Conservation (phyloP, 2,329 filamentous ascomycete species). For the Chrysosporium keratinophilum region DNA sequence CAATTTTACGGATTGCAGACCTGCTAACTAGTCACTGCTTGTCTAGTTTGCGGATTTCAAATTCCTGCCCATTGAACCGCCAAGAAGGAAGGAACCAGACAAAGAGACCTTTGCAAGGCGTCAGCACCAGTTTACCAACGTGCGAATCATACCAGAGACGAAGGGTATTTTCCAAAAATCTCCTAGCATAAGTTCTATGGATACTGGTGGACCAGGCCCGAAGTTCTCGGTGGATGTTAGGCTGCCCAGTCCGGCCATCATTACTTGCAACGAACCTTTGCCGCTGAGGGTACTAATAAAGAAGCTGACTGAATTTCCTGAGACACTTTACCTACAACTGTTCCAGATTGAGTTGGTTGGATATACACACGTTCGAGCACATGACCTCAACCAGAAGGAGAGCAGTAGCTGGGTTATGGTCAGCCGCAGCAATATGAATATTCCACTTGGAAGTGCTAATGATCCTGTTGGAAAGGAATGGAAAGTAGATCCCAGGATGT, state of each 20-base stretch:
- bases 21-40: conserved; percentile 15
- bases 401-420: conserved; percentile 64
- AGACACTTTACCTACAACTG: conserved; percentile 63
- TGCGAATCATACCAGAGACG: conserved; percentile 32
- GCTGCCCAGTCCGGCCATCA: conserved; percentile 72
- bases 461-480: conserved; percentile 57
- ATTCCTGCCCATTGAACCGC: conserved; percentile 87
- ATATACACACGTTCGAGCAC: conserved; percentile 66
- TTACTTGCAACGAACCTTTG: conserved; percentile 80
- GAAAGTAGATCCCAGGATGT: conserved; percentile 59
- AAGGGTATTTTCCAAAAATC: conserved; percentile 49
- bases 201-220: conserved; percentile 32
- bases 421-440: conserved; percentile 59
- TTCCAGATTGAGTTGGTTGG: conserved; percentile 75
- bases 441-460: conserved; percentile 52
- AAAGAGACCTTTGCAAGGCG: conserved; percentile 79
- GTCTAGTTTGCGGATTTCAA: conserved; percentile 53
- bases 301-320: conserved; percentile 58
- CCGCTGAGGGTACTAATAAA: conserved; percentile 71
- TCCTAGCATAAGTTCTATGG: conserved; percentile 21
- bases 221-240: conserved; percentile 70
- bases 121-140: conserved; percentile 46
- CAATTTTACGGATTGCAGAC: not conserved
- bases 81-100: conserved; percentile 54
- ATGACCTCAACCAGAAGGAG: conserved; percentile 62